Evolutionary conservation across 352 stramenopile genomes (phyloP).

Genomic region (Elongisporangium senticosum): DNA sequence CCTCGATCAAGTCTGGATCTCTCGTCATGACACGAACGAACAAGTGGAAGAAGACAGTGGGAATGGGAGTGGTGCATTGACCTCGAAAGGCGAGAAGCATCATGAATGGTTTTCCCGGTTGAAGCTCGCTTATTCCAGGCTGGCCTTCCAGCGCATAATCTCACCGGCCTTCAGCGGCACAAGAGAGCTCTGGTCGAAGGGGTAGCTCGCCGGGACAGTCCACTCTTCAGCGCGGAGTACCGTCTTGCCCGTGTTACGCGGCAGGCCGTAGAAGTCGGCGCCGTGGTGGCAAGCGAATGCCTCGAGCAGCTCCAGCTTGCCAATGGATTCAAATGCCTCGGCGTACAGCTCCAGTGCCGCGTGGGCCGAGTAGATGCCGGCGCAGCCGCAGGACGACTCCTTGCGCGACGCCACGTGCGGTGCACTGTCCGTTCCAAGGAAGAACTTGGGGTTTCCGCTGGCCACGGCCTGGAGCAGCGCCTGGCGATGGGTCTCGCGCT

Average conservation of each 20-base stretch:
- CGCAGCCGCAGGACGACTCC: slow-evolving; percentile 89
- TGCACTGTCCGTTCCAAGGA: slow-evolving; percentile 97
- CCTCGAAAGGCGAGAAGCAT: no score
- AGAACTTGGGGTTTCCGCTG: slow-evolving; percentile 95
- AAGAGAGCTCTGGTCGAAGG: slow-evolving; percentile 85
- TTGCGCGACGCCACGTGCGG: slow-evolving; percentile 93
- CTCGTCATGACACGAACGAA: background rate
- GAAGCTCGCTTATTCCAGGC: slow-evolving; percentile 19
- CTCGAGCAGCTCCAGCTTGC: slow-evolving; percentile 91
- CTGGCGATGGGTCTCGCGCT: slow-evolving; percentile 90
- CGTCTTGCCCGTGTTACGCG: slow-evolving; percentile 85
- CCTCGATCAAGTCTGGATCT: slow-evolving; percentile 39
- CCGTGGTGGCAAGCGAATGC: slow-evolving; percentile 94
- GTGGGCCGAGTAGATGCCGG: slow-evolving; percentile 96
- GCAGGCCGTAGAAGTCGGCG: slow-evolving; percentile 96
- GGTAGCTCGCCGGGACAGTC: slow-evolving; percentile 88
- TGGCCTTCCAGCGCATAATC: slow-evolving; percentile 85
- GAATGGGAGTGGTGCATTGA: no score
- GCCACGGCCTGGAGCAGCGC: slow-evolving; percentile 89
- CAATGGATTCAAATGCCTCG: slow-evolving; percentile 93
- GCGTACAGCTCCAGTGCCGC: slow-evolving; percentile 96
- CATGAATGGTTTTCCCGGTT: background rate
- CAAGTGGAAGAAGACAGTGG: no score
- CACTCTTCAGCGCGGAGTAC: slow-evolving; percentile 87
- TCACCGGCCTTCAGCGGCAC: slow-evolving; percentile 93